These are phyloP conservation scores for Neofusicoccum cordaticola DNA, from an alignment of 2,329 filamentous ascomycete genomes.

Conservation along the genomic window DNA sequence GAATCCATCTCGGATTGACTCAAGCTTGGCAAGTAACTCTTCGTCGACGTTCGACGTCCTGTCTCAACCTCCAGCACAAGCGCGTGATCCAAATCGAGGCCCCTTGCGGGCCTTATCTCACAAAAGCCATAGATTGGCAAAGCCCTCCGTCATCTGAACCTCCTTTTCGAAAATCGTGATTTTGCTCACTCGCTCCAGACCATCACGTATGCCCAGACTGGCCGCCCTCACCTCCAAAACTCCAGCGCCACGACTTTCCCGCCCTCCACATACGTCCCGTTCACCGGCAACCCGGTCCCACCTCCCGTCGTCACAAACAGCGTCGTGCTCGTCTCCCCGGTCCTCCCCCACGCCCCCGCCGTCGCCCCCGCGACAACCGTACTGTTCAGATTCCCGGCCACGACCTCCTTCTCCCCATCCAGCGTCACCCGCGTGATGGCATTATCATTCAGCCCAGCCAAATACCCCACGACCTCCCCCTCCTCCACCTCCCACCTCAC, in stretches of 20 bases:
- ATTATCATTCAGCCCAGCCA: background rate
- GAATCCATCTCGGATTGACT: too few species aligned
- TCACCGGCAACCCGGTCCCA: constrained; percentile 20
- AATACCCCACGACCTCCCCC: background rate
- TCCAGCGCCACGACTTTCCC: constrained; percentile 24
- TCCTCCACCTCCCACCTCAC: background rate
- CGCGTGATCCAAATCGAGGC: too few species aligned
- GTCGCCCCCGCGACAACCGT: constrained; percentile 21
- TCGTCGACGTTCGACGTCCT: too few species aligned
- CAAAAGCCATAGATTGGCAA: too few species aligned
- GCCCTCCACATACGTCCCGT: constrained; percentile 24
- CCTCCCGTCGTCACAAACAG: constrained; percentile 28
- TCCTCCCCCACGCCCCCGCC: constrained; percentile 21
- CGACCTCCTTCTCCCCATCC: too few species aligned
- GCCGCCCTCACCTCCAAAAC: background rate
- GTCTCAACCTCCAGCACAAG: too few species aligned
- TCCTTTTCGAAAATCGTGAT: too few species aligned
- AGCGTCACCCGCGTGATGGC: background rate
- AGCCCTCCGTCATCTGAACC: too few species aligned
- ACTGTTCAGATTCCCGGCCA: constrained; percentile 15
- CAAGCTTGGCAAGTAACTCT: too few species aligned
- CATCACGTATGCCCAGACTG: too few species aligned
- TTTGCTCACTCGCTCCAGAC: too few species aligned
- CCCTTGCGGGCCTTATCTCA: too few species aligned
- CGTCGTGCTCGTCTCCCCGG: constrained; percentile 17